Evolutionary conservation across 2,329 filamentous ascomycete species (phyloP), one percentile per base, ranked within the genome.

Genomic region (Beauveria bassiana): DNA sequence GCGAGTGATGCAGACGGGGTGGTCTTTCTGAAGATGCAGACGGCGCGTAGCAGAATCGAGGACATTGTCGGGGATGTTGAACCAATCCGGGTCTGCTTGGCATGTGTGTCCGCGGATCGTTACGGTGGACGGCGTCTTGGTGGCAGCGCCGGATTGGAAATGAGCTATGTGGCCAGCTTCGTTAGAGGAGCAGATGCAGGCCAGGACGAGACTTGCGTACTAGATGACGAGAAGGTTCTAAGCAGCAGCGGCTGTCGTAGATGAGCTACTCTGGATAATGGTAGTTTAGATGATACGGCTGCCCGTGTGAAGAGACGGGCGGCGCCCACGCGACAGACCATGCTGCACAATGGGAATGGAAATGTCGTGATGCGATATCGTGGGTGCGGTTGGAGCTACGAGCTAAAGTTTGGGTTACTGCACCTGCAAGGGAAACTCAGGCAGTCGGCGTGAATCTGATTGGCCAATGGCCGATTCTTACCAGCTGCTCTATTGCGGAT

Each of bases 21-120:
- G 95, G 74, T 96, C 87, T 64, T 87, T 84, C 70, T 95, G 86
- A n/a, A 96, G 82, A 74, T 99, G 95, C n/a, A 99, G 81, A 60
- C 84, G 86, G 64, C 91, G 88, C 52, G 86, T 82, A 53, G 96
- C 83, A 61, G 90, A 86, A 24, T 86, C 79, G 53, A 92, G 77
- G 65, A 99, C 93, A 61, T 87, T 88, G 28, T 82, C 69, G 3
- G 93, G 87, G 16, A 90, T 82, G 74, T 99, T 99, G 74, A 89
- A 95, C 89, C 91, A 97, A 58, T 81, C 74, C 60, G 82, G 75
- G 71, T 98, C 92, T 20, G 83, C 87, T 20, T 76, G 70, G 73
- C 92, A 92, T 10, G 74, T 76, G 64, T 79, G 81, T 65, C 83
- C 87, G 67, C 87, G 83, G 65, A 95, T 81, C 12, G 76, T 79